Evolutionary conservation across 148 eudicot species (phyloP).

Genomic region (Fagopyrum homotropicum): DNA sequence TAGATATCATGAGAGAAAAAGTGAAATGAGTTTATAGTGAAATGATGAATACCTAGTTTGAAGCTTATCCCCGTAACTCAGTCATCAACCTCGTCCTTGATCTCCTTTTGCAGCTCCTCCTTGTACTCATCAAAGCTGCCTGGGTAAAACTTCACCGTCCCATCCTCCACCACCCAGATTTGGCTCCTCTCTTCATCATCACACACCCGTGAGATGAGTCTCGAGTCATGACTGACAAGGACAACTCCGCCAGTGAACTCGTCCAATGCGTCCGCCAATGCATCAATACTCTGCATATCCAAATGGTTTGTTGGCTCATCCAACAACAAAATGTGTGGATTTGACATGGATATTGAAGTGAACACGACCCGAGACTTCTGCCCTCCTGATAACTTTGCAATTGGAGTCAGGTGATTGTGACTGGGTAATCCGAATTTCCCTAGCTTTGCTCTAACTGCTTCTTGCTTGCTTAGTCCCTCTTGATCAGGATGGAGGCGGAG

Average conservation of each 20-base stretch:
- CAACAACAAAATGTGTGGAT: slow-evolving; percentile 51
- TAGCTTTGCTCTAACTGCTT: slow-evolving; percentile 71
- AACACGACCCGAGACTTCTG: slow-evolving; percentile 64
- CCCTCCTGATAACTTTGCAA: slow-evolving; percentile 62
- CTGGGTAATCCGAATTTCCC: slow-evolving; percentile 72
- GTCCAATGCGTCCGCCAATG: slow-evolving; percentile 62
- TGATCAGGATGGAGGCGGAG: slow-evolving; percentile 70
- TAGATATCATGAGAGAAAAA: neutral
- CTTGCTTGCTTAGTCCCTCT: slow-evolving; percentile 71
- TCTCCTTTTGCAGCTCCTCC: slow-evolving; percentile 50
- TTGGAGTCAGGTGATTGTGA: slow-evolving; percentile 63
- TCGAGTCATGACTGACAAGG: slow-evolving; percentile 60
- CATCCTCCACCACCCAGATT: slow-evolving; percentile 61
- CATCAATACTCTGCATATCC: slow-evolving; percentile 80
- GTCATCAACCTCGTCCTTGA: slow-evolving; percentile 59
- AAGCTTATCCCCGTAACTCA: slow-evolving; percentile 10
- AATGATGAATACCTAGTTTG: neutral
- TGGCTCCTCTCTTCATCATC: slow-evolving; percentile 57
- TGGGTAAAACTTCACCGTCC: slow-evolving; percentile 35
- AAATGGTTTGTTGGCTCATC: slow-evolving; percentile 67
- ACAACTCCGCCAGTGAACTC: slow-evolving; percentile 68
- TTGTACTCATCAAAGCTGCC: slow-evolving; percentile 62
- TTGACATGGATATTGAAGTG: slow-evolving; percentile 77
- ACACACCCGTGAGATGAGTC: slow-evolving; percentile 61
- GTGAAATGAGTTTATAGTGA: neutral